Evolutionary conservation across 352 stramenopile genomes (phyloP).

Genomic region (Phytophthora pistaciae): DNA sequence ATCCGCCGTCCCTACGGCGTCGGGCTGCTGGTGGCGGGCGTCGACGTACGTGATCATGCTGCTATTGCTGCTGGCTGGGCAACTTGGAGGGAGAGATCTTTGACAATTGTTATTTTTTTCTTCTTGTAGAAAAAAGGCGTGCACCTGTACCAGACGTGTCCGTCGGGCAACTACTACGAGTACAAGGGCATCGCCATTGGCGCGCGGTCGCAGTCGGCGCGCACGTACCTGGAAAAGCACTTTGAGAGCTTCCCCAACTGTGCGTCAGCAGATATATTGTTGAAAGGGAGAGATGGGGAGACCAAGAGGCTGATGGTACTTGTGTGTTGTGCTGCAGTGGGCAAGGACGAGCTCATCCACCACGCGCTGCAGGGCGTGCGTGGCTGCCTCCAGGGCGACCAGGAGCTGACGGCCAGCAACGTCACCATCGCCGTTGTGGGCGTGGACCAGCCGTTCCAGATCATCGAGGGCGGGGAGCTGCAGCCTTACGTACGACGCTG

Average conservation of each 20-base stretch:
- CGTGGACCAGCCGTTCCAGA: conserved; percentile 92
- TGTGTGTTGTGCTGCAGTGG: conserved; percentile 49
- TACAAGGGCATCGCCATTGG: conserved; percentile 99
- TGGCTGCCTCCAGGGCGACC: conserved; percentile 96
- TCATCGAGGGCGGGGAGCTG: conserved; percentile 95
- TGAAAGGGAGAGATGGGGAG: not conserved
- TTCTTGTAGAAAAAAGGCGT: conserved; percentile 94
- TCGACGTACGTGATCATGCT: conserved; percentile 68
- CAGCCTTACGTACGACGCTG: conserved; percentile 93
- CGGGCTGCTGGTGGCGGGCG: conserved; percentile 95
- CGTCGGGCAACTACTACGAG: conserved; percentile 99
- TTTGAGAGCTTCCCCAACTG: conserved; percentile 93
- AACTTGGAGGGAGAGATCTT: not conserved
- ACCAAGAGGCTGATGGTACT: not conserved
- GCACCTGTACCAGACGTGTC: conserved; percentile 99
- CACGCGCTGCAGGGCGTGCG: conserved; percentile 97
- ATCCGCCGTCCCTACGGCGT: conserved; percentile 98
- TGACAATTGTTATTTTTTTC: not conserved
- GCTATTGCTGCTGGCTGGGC: not conserved
- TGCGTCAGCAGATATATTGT: conserved; percentile 42
- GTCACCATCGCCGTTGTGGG: conserved; percentile 95
- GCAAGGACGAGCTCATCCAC: conserved; percentile 97
- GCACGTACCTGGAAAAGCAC: conserved; percentile 99
- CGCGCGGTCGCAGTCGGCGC: conserved; percentile 95
- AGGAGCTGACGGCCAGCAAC: conserved; percentile 95